Conservation (phyloP, 768 basidiomycete genomes). For the Cystofilobasidium macerans region DNA sequence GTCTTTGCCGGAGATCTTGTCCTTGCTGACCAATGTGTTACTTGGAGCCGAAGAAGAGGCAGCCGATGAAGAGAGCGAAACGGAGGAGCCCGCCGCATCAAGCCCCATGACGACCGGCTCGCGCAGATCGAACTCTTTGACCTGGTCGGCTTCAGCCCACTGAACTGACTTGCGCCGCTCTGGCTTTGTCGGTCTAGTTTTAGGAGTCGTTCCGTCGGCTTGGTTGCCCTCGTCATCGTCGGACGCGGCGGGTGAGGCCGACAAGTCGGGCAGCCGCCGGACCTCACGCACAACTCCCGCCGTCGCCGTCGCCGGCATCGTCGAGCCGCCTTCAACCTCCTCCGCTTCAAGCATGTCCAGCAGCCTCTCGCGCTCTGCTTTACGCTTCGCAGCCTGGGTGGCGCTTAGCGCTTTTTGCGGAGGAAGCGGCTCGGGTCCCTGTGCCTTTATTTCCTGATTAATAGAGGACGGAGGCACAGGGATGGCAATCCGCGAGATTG, state of each 20-base stretch:
- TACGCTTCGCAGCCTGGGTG: neutral
- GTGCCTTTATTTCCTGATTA: neutral
- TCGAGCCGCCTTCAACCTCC: neutral
- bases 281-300: conserved; percentile 11
- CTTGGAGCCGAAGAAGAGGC: no score
- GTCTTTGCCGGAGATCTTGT: no score
- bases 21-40: no score
- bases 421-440: neutral
- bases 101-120: conserved; percentile 1
- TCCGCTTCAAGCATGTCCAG: conserved; percentile 17
- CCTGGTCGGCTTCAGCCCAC: conserved; percentile 22
- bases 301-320: no score
- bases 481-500: conserved; percentile 11
- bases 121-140: conserved; percentile 15
- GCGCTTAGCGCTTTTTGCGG: neutral
- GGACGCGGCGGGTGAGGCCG: neutral
- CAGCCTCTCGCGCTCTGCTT: conserved; percentile 2
- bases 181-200: neutral
- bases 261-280: neutral
- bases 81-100: neutral
- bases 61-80: no score
- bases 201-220: neutral
- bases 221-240: conserved; percentile 3
- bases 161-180: conserved; percentile 14
- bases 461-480: neutral